Percentiles rank a stretch among this genome's conserved stretches.
phyloP scores from a whole-genome alignment of 495 filamentous ascomycete species.

The Apiosordaria backusii region DNA sequence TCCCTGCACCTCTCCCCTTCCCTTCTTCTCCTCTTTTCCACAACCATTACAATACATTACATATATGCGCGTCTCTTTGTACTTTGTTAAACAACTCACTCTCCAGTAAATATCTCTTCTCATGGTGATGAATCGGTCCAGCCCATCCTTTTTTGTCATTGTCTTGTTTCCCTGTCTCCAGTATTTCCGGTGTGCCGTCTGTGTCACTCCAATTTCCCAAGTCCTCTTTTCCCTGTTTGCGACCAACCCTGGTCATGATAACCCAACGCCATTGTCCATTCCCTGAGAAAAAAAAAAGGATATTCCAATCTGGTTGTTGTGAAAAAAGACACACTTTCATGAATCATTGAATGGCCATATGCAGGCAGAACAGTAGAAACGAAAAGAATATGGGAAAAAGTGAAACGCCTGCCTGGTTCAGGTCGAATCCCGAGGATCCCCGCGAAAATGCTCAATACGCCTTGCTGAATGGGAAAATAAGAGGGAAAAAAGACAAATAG shows the following conservation, averaged over 20 bases:
- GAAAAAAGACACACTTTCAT: background rate
- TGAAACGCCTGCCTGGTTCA: background rate
- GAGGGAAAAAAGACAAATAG: conserved; percentile 10
- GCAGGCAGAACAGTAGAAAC: background rate
- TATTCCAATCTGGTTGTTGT: background rate
- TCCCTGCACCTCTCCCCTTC: background rate
- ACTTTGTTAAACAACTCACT: background rate
- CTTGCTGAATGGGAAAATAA: background rate
- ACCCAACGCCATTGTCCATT: too few relatives aligned
- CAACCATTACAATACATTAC: conserved; percentile 4
- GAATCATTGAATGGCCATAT: background rate
- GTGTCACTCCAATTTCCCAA: too few relatives aligned
- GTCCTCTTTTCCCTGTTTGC: too few relatives aligned
- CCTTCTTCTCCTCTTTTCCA: background rate
- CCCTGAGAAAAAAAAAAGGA: too few relatives aligned
- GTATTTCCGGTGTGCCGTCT: background rate
- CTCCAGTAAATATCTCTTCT: background rate
- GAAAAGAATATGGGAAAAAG: background rate
- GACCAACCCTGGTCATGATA: too few relatives aligned
- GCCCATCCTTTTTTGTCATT: conserved; percentile 2
- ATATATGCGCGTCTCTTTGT: background rate
- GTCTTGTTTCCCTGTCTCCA: background rate
- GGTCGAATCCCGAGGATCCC: background rate
- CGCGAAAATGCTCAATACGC: background rate
- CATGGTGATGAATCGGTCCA: background rate